Percentiles rank a stretch among this genome's conserved stretches.
These are phyloP conservation scores for Aspergillus jensenii DNA, from an alignment of 2,329 filamentous ascomycete genomes.

Conservation along the genomic window DNA sequence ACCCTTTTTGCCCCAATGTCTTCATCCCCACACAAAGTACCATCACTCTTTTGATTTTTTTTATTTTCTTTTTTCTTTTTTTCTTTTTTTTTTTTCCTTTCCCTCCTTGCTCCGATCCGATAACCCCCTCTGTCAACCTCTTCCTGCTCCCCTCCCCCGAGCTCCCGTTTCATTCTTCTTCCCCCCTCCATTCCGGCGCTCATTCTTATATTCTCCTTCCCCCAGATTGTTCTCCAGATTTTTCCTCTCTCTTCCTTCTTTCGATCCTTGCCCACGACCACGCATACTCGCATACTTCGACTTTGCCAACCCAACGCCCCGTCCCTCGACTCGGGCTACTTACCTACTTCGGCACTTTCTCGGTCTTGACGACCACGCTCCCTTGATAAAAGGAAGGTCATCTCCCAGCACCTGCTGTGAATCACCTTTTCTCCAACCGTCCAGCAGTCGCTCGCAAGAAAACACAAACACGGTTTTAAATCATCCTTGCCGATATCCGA, in stretches of 20 bases:
- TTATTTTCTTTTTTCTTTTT: conserved; percentile 16
- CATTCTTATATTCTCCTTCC: conserved; percentile 28
- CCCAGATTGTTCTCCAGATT: conserved; percentile 30
- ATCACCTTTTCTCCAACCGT: neutral
- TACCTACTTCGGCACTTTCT: conserved; percentile 1
- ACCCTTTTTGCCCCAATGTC: conserved; percentile 29
- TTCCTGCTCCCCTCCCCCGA: conserved; percentile 26
- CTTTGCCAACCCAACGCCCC: conserved; percentile 1
- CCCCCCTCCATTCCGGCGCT: conserved; percentile 24
- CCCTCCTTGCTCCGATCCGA: conserved; percentile 26
- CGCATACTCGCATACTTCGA: conserved; percentile 13
- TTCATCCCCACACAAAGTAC: conserved; percentile 29
- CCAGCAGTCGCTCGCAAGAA: neutral
- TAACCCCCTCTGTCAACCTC: conserved; percentile 23
- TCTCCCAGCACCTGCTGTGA: neutral
- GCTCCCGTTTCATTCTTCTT: conserved; percentile 25
- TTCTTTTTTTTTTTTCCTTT: conserved; percentile 14
- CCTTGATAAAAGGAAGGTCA: conserved; percentile 11
- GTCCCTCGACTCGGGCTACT: conserved; percentile 6
- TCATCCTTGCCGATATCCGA: conserved; percentile 15
- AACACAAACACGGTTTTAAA: conserved; percentile 1
- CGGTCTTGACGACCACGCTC: conserved; percentile 7
- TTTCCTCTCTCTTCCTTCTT: conserved; percentile 21
- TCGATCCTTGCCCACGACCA: conserved; percentile 15
- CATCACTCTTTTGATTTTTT: conserved; percentile 15